phyloP scores from a whole-genome alignment of 2,329 filamentous ascomycete species.

The Stachybotrys chartarum region DNA sequence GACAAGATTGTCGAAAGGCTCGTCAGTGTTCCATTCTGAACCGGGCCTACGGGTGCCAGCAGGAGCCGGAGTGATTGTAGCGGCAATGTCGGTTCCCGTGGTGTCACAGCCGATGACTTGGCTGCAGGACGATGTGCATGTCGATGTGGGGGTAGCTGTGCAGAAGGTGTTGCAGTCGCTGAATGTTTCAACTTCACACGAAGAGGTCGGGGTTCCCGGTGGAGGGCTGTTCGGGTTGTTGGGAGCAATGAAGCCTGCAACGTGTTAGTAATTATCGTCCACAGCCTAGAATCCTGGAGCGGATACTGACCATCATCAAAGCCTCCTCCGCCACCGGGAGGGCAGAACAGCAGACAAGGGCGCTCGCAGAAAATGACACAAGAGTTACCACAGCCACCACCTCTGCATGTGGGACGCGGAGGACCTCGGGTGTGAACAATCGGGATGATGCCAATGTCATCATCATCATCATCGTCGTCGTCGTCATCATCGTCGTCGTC shows the following conservation, averaged over 20 bases:
- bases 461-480: not conserved
- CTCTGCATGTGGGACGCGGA: not conserved
- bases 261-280: not conserved
- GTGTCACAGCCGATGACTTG: not conserved
- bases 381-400: not conserved
- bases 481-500: not conserved
- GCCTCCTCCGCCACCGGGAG: not conserved
- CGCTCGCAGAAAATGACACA: not conserved
- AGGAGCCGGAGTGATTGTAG: not conserved
- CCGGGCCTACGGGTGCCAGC: not conserved
- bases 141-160: conserved; percentile 4
- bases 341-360: not conserved
- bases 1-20: not conserved
- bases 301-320: not conserved
- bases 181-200: not conserved
- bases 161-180: not conserved
- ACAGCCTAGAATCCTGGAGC: not conserved
- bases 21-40: not conserved
- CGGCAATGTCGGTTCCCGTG: not conserved
- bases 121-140: conserved; percentile 1
- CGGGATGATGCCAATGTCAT: not conserved
- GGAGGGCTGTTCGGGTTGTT: not conserved
- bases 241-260: not conserved
- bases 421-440: not conserved
- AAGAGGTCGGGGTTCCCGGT: not conserved